Evolutionary conservation across 1,284 basidiomycete species (phyloP), one percentile per base, ranked within the genome.

Genomic region (Cryptococcus sp.): DNA sequence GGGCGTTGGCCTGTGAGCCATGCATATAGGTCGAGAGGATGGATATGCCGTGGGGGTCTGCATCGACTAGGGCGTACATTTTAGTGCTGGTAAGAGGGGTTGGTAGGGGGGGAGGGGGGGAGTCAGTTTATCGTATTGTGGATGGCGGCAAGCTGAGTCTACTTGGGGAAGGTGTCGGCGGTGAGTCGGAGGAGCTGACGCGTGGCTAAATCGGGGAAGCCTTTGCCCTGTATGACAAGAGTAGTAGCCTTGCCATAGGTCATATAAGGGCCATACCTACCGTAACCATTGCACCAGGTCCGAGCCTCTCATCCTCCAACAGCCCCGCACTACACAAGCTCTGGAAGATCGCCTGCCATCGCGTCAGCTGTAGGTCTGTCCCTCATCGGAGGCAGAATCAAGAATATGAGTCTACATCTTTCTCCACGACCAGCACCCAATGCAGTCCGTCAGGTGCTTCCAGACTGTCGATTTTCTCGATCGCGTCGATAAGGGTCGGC

Each of bases 191-290:
- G 82, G 5, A 96, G 80, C 62, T 92, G 85, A 9, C 91, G 83
- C 1, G 93, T 94, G 1, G 91, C 86, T 1, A 95, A 73, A 68
- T 96, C 93, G 0, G 93, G 92, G 74, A 94, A 96, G 1, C 93
- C 93, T 76, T 95, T 95, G 2, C 93, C 93, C 91, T 93, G 65
- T 15, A 47, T 46, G 47, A 46, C 42, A 56, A 56, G 75, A 0
- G 84, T 85, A 4, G 82, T 81, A 45, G 28, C 28, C 28, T 33
- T 33, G 28, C 28, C 28, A 11, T 23, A 36, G 18, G 21, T 38
- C 6, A n/a, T 18, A n/a, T n/a, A n/a, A n/a, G 12, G n/a, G 48
- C 23, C 11, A 39, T 70, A 67, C 78, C 12, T 13, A 73, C 76
- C 0, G 77, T 77, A 37, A 78, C 50, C 3, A 78, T 18, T 0